A percentile compares a stretch with the other conserved stretches of the same genome.
Evolutionary conservation across 148 eudicot species (phyloP).

Genomic region (Rhododendron kiyosumense): DNA sequence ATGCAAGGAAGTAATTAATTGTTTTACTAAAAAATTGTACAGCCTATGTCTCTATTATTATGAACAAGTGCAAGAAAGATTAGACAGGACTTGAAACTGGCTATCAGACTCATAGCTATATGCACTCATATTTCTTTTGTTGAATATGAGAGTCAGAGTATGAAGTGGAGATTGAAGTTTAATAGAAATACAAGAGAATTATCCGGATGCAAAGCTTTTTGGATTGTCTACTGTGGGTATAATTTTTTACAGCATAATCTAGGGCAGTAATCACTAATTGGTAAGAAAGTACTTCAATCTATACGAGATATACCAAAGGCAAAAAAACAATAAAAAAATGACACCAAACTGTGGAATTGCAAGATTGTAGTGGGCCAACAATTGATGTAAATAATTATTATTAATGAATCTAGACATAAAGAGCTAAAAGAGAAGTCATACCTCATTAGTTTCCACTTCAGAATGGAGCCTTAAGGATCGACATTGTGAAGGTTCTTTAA

Average conservation of each 20-base stretch:
- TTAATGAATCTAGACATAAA: not conserved
- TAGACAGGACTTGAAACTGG: not conserved
- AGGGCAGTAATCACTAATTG: not conserved
- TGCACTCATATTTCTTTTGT: not conserved
- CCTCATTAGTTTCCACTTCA: constrained; percentile 27
- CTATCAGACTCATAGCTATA: not conserved
- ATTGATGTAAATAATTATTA: not conserved
- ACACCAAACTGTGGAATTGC: not conserved
- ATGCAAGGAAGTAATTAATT: not conserved
- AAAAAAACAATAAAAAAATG: not conserved
- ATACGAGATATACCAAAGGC: not conserved
- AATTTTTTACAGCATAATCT: not conserved
- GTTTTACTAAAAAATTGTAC: not conserved
- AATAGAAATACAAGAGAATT: not conserved
- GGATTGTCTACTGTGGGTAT: not conserved
- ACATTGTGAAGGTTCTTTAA: constrained; percentile 31
- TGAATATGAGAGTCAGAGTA: not conserved
- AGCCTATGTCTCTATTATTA: not conserved
- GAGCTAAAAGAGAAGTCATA: not conserved
- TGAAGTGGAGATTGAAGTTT: not conserved
- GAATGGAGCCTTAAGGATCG: constrained; percentile 36
- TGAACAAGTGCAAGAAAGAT: not conserved
- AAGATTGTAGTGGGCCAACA: not conserved
- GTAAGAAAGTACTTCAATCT: not conserved
- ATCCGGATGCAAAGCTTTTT: not conserved